Percentiles rank a stretch among this genome's conserved stretches.
Conservation (phyloP, 2,329 filamentous ascomycete species). For the Aspergillus transmontanensis region DNA sequence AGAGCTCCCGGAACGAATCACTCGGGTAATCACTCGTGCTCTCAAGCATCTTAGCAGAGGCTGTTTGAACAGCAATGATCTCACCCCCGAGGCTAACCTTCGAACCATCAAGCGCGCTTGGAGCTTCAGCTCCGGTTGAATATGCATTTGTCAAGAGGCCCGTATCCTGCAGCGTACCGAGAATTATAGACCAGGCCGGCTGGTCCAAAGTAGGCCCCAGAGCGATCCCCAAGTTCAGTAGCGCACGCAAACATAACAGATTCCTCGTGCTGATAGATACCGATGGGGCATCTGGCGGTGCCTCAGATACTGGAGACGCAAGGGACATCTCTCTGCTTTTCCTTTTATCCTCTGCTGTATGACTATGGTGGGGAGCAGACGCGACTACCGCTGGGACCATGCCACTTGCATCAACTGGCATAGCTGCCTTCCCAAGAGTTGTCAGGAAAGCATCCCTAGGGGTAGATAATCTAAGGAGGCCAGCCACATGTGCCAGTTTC, state of each 20-base stretch:
- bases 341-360: slow-evolving; percentile 32
- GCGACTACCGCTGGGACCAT: slow-evolving; percentile 16
- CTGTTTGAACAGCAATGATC: slow-evolving; percentile 84
- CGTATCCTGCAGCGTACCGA: slow-evolving; percentile 90
- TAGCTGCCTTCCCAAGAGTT: slow-evolving; percentile 87
- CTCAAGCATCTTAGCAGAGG: slow-evolving; percentile 82
- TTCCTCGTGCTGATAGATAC: slow-evolving; percentile 81
- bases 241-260: slow-evolving; percentile 81
- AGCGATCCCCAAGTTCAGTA: slow-evolving; percentile 94
- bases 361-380: slow-evolving; percentile 24
- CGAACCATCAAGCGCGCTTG: slow-evolving; percentile 46
- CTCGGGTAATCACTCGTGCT: slow-evolving; percentile 91
- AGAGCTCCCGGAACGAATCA: slow-evolving; percentile 74
- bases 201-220: slow-evolving; percentile 81
- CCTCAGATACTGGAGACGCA: slow-evolving; percentile 31
- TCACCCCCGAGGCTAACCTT: slow-evolving; percentile 73
- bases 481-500: slow-evolving; percentile 92
- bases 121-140: slow-evolving; percentile 34
- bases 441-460: slow-evolving; percentile 94
- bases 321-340: slow-evolving; percentile 30
- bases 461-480: slow-evolving; percentile 78
- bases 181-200: slow-evolving; percentile 81
- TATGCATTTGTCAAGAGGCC: slow-evolving; percentile 73
- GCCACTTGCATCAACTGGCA: slow-evolving; percentile 69
- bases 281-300: slow-evolving; percentile 43